A percentile compares a stretch with the other conserved stretches of the same genome.
phyloP scores from a whole-genome alignment of 495 filamentous ascomycete genomes.

The Penicillium ochrochloron region DNA sequence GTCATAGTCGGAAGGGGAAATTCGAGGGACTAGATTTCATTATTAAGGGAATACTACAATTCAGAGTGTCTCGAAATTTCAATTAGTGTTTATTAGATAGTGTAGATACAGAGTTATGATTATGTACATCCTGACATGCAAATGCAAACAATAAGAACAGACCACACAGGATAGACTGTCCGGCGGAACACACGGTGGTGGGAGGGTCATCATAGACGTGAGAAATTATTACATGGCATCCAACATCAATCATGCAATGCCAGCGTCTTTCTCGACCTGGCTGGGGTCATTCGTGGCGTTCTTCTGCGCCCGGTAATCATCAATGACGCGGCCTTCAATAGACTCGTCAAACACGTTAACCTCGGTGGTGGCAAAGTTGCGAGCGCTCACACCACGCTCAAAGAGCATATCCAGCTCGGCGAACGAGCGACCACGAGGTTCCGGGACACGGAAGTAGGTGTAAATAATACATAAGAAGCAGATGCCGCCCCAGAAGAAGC shows the following conservation, averaged over 20 bases:
- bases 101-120: constrained; percentile 10
- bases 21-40: neutral
- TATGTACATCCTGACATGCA: constrained; percentile 34
- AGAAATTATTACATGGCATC: constrained; percentile 25
- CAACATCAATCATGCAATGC: constrained; percentile 25
- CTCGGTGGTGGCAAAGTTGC: constrained; percentile 67
- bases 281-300: constrained; percentile 33
- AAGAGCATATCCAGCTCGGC: constrained; percentile 78
- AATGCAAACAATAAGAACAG: constrained; percentile 7
- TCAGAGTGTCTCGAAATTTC: neutral
- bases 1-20: neutral
- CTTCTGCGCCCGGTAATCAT: constrained; percentile 48
- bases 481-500: constrained; percentile 81
- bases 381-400: constrained; percentile 63
- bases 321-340: constrained; percentile 53
- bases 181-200: neutral
- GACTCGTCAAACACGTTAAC: constrained; percentile 71
- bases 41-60: neutral
- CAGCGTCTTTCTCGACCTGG: constrained; percentile 36
- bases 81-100: constrained; percentile 13
- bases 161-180: neutral
- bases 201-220: constrained; percentile 14
- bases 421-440: constrained; percentile 71
- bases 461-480: constrained; percentile 76
- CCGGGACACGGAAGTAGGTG: constrained; percentile 75